Percentiles rank a stretch among this genome's conserved stretches.
phyloP scores from a whole-genome alignment of 805 yeast species.

The Pichia eremophila region DNA sequence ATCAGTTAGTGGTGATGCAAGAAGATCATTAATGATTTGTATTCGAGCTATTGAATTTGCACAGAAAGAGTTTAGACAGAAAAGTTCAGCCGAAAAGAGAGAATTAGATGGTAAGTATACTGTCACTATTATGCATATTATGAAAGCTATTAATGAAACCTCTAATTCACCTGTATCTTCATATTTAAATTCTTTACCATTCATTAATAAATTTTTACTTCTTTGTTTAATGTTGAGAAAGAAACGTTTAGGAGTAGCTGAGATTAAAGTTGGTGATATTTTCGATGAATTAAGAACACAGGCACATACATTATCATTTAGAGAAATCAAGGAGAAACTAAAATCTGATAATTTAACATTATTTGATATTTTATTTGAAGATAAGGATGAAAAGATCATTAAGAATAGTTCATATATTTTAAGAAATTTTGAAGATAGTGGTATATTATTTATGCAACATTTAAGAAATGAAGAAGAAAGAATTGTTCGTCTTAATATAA shows the following conservation, averaged over 20 bases:
- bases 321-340: slow-evolving; percentile 19
- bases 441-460: slow-evolving; percentile 61
- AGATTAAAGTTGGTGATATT: slow-evolving; percentile 64
- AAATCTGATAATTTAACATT: slow-evolving; percentile 17
- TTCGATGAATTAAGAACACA: slow-evolving; percentile 60
- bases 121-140: slow-evolving; percentile 66
- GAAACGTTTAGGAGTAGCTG: slow-evolving; percentile 62
- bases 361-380: slow-evolving; percentile 20
- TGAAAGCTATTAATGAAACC: slow-evolving; percentile 72
- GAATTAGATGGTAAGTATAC: slow-evolving; percentile 32
- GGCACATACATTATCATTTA: slow-evolving; percentile 21
- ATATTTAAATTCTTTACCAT: slow-evolving; percentile 51
- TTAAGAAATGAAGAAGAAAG: slow-evolving; percentile 59
- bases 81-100: slow-evolving; percentile 20
- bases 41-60: slow-evolving; percentile 86
- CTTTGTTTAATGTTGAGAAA: slow-evolving; percentile 55
- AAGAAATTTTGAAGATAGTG: slow-evolving; percentile 68
- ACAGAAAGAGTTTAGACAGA: slow-evolving; percentile 44
- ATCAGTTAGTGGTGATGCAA: slow-evolving; percentile 93
- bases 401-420: slow-evolving; percentile 52
- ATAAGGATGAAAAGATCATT: slow-evolving; percentile 34
- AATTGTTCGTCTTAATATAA: slow-evolving; percentile 53
- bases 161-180: slow-evolving; percentile 62
- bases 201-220: slow-evolving; percentile 64
- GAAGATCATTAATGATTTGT: slow-evolving; percentile 83